Evolutionary conservation across 306 rosid genomes (phyloP).

Genomic region (Neltuma alba): DNA sequence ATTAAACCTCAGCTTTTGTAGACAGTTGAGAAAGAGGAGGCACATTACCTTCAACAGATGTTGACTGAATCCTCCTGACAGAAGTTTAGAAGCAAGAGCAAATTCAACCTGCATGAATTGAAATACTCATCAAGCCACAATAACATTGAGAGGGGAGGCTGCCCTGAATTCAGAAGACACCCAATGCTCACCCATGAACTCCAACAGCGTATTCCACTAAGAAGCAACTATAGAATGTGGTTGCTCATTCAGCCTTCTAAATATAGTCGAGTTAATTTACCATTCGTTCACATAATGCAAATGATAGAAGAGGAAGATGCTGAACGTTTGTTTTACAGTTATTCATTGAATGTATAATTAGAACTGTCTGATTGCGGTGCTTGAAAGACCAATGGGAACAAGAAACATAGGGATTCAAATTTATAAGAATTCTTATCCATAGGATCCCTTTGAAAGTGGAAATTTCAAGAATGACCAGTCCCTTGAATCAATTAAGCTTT

Average conservation of each 20-base stretch:
- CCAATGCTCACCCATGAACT: neutral
- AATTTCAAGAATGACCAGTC: neutral
- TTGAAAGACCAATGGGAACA: neutral
- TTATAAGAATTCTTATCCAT: neutral
- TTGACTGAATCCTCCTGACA: slow-evolving; percentile 66
- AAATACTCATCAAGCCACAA: slow-evolving; percentile 27
- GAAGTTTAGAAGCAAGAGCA: slow-evolving; percentile 63
- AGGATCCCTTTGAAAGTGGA: neutral
- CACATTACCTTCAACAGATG: slow-evolving; percentile 67
- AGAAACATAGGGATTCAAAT: neutral
- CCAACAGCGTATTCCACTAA: neutral
- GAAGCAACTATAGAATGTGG: neutral
- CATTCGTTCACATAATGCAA: neutral
- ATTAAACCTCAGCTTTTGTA: neutral
- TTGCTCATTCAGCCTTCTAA: neutral
- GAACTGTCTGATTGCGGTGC: neutral
- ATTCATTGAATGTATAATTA: neutral
- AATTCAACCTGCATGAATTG: slow-evolving; percentile 71
- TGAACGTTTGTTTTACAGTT: neutral
- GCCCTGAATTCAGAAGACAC: neutral
- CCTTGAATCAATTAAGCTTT: neutral
- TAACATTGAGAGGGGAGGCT: slow-evolving; percentile 9
- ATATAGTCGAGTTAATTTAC: neutral
- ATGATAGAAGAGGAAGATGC: neutral
- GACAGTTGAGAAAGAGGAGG: slow-evolving; percentile 38